Evolutionary conservation across 1,139 yeast species (phyloP).

Genomic region (Geotrichum reessii): DNA sequence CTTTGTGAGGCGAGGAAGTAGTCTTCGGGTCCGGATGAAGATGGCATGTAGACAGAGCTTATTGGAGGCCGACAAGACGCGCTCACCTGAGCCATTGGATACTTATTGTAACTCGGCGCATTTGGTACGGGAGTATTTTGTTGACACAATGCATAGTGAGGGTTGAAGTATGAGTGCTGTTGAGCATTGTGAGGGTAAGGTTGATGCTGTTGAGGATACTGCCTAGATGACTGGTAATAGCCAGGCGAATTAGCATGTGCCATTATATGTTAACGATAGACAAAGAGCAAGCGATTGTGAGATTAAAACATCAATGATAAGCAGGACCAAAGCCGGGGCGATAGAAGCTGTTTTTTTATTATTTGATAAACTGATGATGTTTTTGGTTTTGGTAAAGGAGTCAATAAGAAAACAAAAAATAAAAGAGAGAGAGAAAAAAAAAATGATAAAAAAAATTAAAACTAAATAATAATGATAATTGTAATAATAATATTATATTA

Average conservation of each 20-base stretch:
- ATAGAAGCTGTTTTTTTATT: neutral
- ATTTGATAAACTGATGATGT: neutral
- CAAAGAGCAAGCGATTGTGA: constrained; percentile 6
- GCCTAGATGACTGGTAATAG: constrained; percentile 5
- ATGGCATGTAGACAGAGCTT: constrained; percentile 4
- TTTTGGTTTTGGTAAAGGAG: neutral
- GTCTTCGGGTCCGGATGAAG: constrained; percentile 11
- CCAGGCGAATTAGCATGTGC: constrained; percentile 15
- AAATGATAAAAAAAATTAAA: neutral
- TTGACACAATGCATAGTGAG: constrained; percentile 4
- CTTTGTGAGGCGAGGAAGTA: constrained; percentile 12
- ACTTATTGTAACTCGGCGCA: constrained; percentile 5
- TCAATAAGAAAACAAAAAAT: neutral
- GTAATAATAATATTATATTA: neutral
- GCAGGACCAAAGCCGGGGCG: neutral
- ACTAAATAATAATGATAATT: neutral
- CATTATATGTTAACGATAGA: constrained; percentile 10
- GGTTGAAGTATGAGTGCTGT: constrained; percentile 7
- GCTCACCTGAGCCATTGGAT: constrained; percentile 10
- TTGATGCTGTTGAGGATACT: constrained; percentile 10
- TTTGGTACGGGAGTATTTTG: neutral
- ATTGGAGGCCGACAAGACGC: constrained; percentile 2
- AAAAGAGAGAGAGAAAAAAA: neutral
- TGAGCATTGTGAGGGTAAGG: constrained; percentile 7
- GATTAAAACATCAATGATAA: constrained; percentile 9